Conservation (phyloP, 2,329 filamentous ascomycete species). For the Monosporascus sp. region DNA sequence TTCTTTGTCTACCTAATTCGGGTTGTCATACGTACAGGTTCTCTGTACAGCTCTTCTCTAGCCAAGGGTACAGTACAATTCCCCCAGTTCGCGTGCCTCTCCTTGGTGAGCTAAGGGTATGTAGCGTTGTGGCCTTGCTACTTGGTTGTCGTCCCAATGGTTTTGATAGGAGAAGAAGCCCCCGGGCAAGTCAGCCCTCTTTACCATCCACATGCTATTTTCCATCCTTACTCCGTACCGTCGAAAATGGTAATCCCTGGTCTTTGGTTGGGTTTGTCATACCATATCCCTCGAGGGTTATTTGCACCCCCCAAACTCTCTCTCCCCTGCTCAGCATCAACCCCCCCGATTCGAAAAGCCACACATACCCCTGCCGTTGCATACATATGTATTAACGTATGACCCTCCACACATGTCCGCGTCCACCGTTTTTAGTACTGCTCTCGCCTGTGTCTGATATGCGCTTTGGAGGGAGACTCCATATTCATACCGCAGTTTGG, state of each 20-base stretch:
- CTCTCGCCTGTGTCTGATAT: slow-evolving; percentile 28
- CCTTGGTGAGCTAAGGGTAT: slow-evolving; percentile 22
- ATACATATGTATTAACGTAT: slow-evolving; percentile 35
- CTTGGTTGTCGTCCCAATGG: slow-evolving; percentile 13
- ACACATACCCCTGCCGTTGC: slow-evolving; percentile 30
- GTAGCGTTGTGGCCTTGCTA: slow-evolving; percentile 27
- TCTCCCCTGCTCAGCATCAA: slow-evolving; percentile 15
- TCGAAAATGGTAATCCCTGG: slow-evolving; percentile 18
- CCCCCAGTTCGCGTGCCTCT: slow-evolving; percentile 18
- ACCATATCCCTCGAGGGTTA: slow-evolving; percentile 26
- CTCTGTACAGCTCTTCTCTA: slow-evolving; percentile 14
- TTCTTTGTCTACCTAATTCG: slow-evolving; percentile 18
- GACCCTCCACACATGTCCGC: slow-evolving; percentile 29
- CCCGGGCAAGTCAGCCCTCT: slow-evolving; percentile 23
- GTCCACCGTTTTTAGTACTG: slow-evolving; percentile 22
- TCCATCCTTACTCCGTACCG: slow-evolving; percentile 16
- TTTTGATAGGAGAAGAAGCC: slow-evolving; percentile 17
- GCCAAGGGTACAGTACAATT: slow-evolving; percentile 8
- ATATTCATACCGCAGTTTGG: slow-evolving; percentile 23
- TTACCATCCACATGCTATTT: slow-evolving; percentile 23
- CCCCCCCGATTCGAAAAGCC: slow-evolving; percentile 25
- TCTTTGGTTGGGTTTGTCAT: slow-evolving; percentile 26
- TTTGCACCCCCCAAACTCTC: slow-evolving; percentile 24
- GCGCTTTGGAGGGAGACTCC: slow-evolving; percentile 25
- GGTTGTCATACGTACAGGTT: slow-evolving; percentile 13